Base-by-base conservation (phyloP, 1,284 basidiomycete genomes). In the Microbotryomycetes sp. region DNA sequence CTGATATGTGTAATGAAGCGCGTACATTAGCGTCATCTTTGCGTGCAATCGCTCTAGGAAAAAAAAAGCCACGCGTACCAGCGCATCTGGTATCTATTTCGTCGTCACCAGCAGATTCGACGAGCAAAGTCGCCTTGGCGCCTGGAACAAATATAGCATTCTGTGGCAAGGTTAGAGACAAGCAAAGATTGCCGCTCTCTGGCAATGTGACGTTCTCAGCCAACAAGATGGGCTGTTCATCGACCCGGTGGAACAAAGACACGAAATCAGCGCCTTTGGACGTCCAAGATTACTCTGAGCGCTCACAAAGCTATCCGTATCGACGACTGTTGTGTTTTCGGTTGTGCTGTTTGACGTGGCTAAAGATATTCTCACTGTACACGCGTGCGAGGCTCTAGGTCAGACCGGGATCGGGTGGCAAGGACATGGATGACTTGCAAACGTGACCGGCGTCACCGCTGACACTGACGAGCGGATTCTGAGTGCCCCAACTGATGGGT, bases 111-210 rank as follows among this genome's bases (percentile, higher is more conserved):
- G 45, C 30, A 4, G 59, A 58, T 49, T 61, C 59, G 56, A 60
- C 62, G 35, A 57, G 58, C 18, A 64, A 30, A 4, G 59, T 60
- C 5, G 53, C 59, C 4, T 29, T 31, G 3, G 53, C 26, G 0
- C 62, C 62, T 7, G 31, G 18, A 26, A 18, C 26, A 26, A 57
- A 41, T 3, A 45, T 5, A 27, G 24, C 13, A 24, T 46, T 16
- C 2, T 26, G 24, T 1, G 58, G 59, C 7, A 57, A 24, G 2
- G 30, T 29, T 26, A 61, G 18, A 21, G 56, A 57, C n/a, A 64
- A 52, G 59, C 62, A 64, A 24, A 64, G 54, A 31, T 61, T 61
- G 29, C 62, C 62, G 1, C 51, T 54, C 3, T 41, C 28, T 13
- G 59, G 50, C 29, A 64, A 58, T 27, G 59, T 45, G 5, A 53